Evolutionary conservation across 73 alveolate genomes (phyloP).

Genomic region (Paramecium sexaurelia): DNA sequence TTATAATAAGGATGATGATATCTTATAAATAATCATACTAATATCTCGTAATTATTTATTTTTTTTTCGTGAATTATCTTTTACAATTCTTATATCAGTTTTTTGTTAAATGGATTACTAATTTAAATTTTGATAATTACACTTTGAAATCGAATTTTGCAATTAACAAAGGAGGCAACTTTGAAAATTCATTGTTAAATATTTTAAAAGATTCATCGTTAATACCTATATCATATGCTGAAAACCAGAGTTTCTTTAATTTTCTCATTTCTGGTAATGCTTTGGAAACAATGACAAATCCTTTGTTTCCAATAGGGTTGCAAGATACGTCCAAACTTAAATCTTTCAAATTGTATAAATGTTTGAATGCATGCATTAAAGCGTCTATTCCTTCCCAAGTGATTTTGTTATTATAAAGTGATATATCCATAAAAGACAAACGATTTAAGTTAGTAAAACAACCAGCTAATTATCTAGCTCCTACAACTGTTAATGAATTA

Average conservation of each 20-base stretch:
- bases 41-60: neutral
- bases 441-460: slow-evolving; percentile 34
- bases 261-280: slow-evolving; percentile 9
- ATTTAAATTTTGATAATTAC: neutral
- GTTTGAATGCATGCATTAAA: slow-evolving; percentile 8
- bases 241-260: neutral
- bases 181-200: neutral
- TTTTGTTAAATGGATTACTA: neutral
- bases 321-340: slow-evolving; percentile 10
- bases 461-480: slow-evolving; percentile 35
- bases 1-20: neutral
- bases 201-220: slow-evolving; percentile 22
- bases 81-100: neutral
- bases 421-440: neutral
- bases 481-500: neutral
- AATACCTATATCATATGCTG: slow-evolving; percentile 2
- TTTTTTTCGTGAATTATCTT: neutral
- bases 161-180: neutral
- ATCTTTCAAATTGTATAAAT: neutral
- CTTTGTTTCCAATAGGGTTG: slow-evolving; percentile 18
- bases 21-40: neutral
- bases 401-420: slow-evolving; percentile 18
- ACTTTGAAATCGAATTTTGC: neutral
- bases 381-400: slow-evolving; percentile 50
- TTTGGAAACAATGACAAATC: neutral